Percentiles rank a stretch among this genome's conserved stretches.
Evolutionary conservation across 2,329 filamentous ascomycete genomes (phyloP).

Genomic region (Colletotrichum eleusines): DNA sequence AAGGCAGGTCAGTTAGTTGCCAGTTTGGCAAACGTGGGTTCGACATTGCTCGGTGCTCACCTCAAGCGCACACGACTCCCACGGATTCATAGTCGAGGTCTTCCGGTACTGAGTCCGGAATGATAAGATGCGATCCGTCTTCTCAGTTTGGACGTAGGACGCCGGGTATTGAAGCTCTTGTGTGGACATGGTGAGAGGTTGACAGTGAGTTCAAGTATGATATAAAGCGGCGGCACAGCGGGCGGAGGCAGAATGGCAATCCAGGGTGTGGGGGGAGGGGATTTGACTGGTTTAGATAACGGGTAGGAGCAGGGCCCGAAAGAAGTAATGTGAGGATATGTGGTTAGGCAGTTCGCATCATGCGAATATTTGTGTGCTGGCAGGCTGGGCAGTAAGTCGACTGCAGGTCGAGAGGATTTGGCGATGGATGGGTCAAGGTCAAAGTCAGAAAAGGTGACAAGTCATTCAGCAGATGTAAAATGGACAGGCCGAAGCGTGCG

Average conservation of each 20-base stretch:
- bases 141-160: slow-evolving; percentile 15
- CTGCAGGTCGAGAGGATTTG: not conserved
- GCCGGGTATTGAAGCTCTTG: slow-evolving; percentile 22
- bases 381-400: slow-evolving; percentile 7
- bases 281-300: not conserved
- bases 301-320: not conserved
- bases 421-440: not conserved
- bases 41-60: slow-evolving; percentile 44
- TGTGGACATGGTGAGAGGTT: slow-evolving; percentile 21
- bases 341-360: slow-evolving; percentile 35
- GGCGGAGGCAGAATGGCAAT: slow-evolving; percentile 3
- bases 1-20: slow-evolving; percentile 8
- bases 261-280: slow-evolving; percentile 12
- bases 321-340: slow-evolving; percentile 5
- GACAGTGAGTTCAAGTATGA: slow-evolving; percentile 5
- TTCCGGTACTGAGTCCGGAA: slow-evolving; percentile 33
- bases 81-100: slow-evolving; percentile 48
- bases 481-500: slow-evolving; percentile 3
- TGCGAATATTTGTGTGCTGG: slow-evolving; percentile 16
- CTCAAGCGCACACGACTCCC: slow-evolving; percentile 52
- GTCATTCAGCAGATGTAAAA: slow-evolving; percentile 19
- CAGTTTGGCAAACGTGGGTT: not conserved
- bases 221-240: slow-evolving; percentile 20
- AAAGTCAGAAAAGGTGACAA: slow-evolving; percentile 17
- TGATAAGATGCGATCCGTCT: slow-evolving; percentile 31